Evolutionary conservation across 139 green algal species (phyloP), one percentile per base, ranked within the genome.

Genomic region (Gonium pectorale): DNA sequence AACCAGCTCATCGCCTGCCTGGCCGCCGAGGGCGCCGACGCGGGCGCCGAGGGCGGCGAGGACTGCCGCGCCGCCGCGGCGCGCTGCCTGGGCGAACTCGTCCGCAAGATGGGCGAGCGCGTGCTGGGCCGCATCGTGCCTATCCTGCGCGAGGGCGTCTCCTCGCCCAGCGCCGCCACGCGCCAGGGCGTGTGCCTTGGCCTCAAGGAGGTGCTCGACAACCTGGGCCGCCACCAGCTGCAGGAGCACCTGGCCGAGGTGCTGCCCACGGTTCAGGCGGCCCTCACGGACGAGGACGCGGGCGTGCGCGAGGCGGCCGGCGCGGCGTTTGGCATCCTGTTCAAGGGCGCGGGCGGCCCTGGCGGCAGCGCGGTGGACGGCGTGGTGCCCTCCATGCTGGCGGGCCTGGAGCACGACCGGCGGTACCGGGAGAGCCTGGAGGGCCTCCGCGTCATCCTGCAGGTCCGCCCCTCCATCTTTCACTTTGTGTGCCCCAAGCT

Each of bases 51-150:
- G n/a, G n/a, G n/a, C n/a, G n/a, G n/a, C 91, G 81, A 83, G 43
- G 78, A 84, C 43, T 44, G 60, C 44, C 78, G 46, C 3, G 63
- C 67, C 31, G 78, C 94, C 67, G 94, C 95, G 15, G 95, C 93
- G 17, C 77, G 95, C 24, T 97, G 94, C 83, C 90, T 99, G 59
- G 97, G 97, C 6, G 97, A 99, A 92, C 92, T 99, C 38, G 97
- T 99, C 26, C 90, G 94, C 49, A 99, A 99, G 94, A 96, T 99
- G 91, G 97, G 97, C 31, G 97, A 99, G 71, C 93, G 97, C 60
- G 93, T 99, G 69, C 90, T 99, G 71, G 56, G 79, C 15, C 86
- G 94, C 44, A 96, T 99, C 86, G 84, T 99, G 17, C 97, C 97
- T 71, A 99, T 99, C 59, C 90, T 99, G 74, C 74, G 92, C n/a